Base-by-base conservation (phyloP, 1,139 yeast genomes). In the Zygotorulaspora mrakii region DNA sequence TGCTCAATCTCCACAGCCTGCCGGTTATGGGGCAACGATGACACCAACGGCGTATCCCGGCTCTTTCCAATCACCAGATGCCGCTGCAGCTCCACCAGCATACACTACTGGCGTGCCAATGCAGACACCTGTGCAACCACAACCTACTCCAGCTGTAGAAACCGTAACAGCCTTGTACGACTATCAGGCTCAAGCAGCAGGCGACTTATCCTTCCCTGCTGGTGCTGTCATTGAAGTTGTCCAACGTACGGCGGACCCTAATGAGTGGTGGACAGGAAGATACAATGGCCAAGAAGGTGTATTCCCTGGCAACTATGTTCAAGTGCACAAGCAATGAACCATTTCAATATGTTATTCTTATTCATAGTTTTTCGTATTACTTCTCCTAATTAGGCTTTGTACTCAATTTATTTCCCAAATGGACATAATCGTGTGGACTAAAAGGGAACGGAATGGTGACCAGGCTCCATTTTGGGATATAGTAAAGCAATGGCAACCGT, bases 221-320 rank as follows among this genome's bases (percentile, higher is more conserved):
- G 97, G 97, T 14, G 86, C 91, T 6, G 74, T 79, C 25, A 88
- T 91, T 53, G 88, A 86, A 54, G 72, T 91, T 43, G 75, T 88
- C 5, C 86, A 87, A 59, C 79, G 85, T 55, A 82, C 95, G 1
- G 73, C 77, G 0, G 96, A 88, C 59, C 73, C 80, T 40, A 87
- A 87, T 55, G 97, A 95, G 3, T 91, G 98, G 98, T 91, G 98
- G 98, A 86, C 95, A 1, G 98, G 98, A n/a, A 69, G 73, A 40
- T 69, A 76, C 52, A 86, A 88, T 55, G 96, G 96, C 8, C 82
- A 73, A 47, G 79, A 81, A 41, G 98, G 98, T 40, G 85, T 81
- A 5, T 91, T 91, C 70, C 98, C 98, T 4, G 97, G 96, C 11
- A 91, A 89, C 62, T 91, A 91, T 58, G 97, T 91, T 24, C 89